Percentiles rank a stretch among this genome's conserved stretches.
Evolutionary conservation across 2,329 filamentous ascomycete genomes (phyloP).

Genomic region (Trichothecium sympodiale): DNA sequence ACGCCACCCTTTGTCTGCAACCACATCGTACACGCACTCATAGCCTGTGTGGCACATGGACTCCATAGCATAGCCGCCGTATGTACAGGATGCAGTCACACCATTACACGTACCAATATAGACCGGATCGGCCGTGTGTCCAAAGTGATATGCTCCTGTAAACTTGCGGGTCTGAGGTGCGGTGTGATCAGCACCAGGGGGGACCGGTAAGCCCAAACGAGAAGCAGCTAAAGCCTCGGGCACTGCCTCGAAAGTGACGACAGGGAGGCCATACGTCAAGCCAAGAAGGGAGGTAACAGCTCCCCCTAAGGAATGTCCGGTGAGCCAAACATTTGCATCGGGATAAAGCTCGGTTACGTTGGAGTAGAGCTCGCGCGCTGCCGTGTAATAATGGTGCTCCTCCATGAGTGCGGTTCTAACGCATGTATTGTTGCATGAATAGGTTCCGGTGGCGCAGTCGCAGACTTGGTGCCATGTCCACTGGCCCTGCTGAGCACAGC

Average conservation of each 20-base stretch:
- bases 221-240: slow-evolving; percentile 81
- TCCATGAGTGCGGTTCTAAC: slow-evolving; percentile 62
- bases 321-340: slow-evolving; percentile 72
- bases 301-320: slow-evolving; percentile 87
- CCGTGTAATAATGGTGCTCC: slow-evolving; percentile 86
- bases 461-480: slow-evolving; percentile 88
- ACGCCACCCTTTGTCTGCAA: slow-evolving; percentile 83
- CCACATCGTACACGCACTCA: slow-evolving; percentile 87
- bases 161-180: slow-evolving; percentile 59
- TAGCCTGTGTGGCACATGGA: slow-evolving; percentile 82
- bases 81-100: slow-evolving; percentile 77
- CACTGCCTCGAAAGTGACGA: slow-evolving; percentile 87
- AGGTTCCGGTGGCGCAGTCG: slow-evolving; percentile 79
- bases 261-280: slow-evolving; percentile 80
- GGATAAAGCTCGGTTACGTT: slow-evolving; percentile 90
- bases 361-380: slow-evolving; percentile 78
- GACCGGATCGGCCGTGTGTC: slow-evolving; percentile 90
- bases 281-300: slow-evolving; percentile 81
- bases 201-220: slow-evolving; percentile 73
- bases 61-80: slow-evolving; percentile 89
- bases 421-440: slow-evolving; percentile 87
- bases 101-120: slow-evolving; percentile 92
- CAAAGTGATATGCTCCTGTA: slow-evolving; percentile 81
- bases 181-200: slow-evolving; percentile 64
- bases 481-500: slow-evolving; percentile 86